Percentiles rank a stretch among this genome's conserved stretches.
phyloP scores from a whole-genome alignment of 2,329 filamentous ascomycete species.

The Nemania sp. region DNA sequence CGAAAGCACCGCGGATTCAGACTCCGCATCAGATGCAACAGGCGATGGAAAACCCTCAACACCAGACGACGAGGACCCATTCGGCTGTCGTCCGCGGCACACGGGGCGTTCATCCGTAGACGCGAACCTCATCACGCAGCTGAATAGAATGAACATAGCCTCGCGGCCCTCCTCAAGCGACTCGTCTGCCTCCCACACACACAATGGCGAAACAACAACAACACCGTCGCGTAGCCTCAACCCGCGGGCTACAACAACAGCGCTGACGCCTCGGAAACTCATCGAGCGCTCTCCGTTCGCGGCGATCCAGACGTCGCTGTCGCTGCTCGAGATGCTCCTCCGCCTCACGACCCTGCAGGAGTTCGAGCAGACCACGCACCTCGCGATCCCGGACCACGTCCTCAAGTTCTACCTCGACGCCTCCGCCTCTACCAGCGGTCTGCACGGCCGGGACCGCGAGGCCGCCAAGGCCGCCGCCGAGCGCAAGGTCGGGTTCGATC shows the following conservation, averaged over 20 bases:
- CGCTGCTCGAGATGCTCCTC: conserved; percentile 85
- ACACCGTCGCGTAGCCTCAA: neutral
- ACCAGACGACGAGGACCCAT: conserved; percentile 11
- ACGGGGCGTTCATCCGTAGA: conserved; percentile 32
- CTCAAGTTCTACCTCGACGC: conserved; percentile 82
- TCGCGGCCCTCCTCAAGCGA: conserved; percentile 30
- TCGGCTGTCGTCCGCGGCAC: conserved; percentile 20
- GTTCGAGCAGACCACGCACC: conserved; percentile 85
- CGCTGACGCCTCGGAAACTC: conserved; percentile 32
- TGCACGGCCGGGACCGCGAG: conserved; percentile 51
- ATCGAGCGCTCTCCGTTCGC: conserved; percentile 53
- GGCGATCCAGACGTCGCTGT: conserved; percentile 61
- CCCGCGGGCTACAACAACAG: neutral
- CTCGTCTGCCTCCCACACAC: conserved; percentile 6
- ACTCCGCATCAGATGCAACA: conserved; percentile 33
- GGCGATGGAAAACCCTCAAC: conserved; percentile 23
- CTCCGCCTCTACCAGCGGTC: conserved; percentile 54
- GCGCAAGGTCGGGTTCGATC: conserved; percentile 58
- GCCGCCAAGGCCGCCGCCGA: conserved; percentile 51
- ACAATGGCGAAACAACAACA: neutral
- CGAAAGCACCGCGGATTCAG: conserved; percentile 39
- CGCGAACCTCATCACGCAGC: conserved; percentile 37
- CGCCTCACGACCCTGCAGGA: conserved; percentile 86
- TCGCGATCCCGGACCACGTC: conserved; percentile 88
- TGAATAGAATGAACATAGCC: conserved; percentile 50